Evolutionary conservation across 495 filamentous ascomycete species (phyloP).

Genomic region (Thozetella sp.): DNA sequence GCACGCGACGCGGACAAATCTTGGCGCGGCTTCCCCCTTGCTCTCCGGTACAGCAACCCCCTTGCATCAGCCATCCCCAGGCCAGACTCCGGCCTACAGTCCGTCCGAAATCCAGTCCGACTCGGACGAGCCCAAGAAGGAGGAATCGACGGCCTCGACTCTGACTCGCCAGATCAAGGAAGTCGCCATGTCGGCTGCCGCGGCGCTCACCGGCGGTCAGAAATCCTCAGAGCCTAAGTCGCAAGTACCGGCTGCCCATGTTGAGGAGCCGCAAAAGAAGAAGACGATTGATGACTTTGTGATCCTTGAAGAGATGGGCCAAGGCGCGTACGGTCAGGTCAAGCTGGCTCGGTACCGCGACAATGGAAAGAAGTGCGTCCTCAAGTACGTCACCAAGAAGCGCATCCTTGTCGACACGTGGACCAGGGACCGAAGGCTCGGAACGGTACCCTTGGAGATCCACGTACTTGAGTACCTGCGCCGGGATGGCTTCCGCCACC

Average conservation of each 20-base stretch:
- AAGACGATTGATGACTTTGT: constrained; percentile 88
- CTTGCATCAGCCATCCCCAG: constrained; percentile 75
- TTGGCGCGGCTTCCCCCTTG: constrained; percentile 58
- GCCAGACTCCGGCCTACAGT: constrained; percentile 60
- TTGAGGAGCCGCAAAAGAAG: constrained; percentile 47
- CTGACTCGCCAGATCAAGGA: constrained; percentile 77
- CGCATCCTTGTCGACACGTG: constrained; percentile 98
- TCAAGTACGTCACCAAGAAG: constrained; percentile 98
- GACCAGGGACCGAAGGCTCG: constrained; percentile 91
- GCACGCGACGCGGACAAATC: constrained; percentile 65
- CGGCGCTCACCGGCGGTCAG: constrained; percentile 42
- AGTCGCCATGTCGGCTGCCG: constrained; percentile 55
- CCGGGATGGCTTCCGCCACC: constrained; percentile 82
- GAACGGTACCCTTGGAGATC: constrained; percentile 97
- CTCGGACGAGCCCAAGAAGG: constrained; percentile 35
- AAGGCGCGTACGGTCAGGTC: constrained; percentile 96
- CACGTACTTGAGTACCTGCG: constrained; percentile 95
- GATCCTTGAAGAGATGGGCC: constrained; percentile 97
- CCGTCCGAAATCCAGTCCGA: constrained; percentile 55
- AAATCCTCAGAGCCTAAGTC: constrained; percentile 26
- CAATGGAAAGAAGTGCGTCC: constrained; percentile 79
- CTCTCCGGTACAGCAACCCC: constrained; percentile 65
- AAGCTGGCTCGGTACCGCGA: constrained; percentile 92
- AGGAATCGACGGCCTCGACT: constrained; percentile 50
- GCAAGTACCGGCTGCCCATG: constrained; percentile 25